Evolutionary conservation across 108 stramenopile species (phyloP).

Genomic region (Discostella stelligeroides): DNA sequence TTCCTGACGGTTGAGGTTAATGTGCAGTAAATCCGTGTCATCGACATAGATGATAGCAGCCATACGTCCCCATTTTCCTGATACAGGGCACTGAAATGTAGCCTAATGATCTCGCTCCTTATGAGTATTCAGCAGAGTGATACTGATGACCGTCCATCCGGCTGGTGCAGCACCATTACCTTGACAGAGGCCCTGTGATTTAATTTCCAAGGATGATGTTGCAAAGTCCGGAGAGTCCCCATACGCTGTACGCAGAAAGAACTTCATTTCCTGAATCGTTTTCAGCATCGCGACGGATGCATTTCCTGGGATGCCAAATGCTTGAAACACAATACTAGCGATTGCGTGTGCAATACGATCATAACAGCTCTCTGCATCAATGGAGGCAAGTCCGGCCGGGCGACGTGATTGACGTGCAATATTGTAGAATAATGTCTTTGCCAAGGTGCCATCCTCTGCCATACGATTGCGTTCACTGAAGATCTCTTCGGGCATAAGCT

Average conservation of each 20-base stretch:
- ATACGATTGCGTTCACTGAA: no score
- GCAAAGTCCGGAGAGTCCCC: no score
- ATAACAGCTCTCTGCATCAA: no score
- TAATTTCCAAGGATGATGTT: no score
- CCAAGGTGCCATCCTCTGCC: conserved; percentile 4
- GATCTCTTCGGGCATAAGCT: no score
- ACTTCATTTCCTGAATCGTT: no score
- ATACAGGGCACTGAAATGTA: neutral
- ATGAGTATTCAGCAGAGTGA: neutral
- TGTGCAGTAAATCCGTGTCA: neutral
- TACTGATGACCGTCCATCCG: no score
- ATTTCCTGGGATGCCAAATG: neutral
- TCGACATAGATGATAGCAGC: no score
- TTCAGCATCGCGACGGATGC: neutral
- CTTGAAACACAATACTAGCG: conserved; percentile 6
- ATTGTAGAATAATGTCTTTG: conserved; percentile 20
- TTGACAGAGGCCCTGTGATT: conserved; percentile 2
- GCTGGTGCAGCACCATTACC: conserved; percentile 11
- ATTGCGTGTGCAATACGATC: no score
- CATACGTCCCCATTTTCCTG: neutral
- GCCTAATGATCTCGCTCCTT: conserved; percentile 1
- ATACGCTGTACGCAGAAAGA: no score
- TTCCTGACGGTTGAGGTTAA: neutral
- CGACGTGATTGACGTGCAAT: neutral
- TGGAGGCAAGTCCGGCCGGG: conserved; percentile 1